phyloP scores from a whole-genome alignment of 139 green algal genomes.

The Tetraselmis striata region DNA sequence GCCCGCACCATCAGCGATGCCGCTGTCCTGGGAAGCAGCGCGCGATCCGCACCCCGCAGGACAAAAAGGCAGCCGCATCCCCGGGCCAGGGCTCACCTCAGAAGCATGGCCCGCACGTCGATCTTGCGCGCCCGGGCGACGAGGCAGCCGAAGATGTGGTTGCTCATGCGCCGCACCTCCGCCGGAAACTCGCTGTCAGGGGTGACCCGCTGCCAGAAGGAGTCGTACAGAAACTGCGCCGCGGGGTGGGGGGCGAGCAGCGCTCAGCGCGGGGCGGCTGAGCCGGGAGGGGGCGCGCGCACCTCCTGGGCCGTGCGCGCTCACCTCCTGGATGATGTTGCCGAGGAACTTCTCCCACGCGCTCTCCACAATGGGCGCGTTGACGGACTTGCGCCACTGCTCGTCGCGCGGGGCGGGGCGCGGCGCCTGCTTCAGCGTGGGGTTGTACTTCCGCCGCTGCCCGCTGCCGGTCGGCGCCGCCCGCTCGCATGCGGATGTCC shows the following conservation, averaged over 20 bases:
- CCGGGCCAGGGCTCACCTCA: slow-evolving; percentile 29
- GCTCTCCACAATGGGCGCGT: slow-evolving; percentile 38
- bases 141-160: slow-evolving; percentile 63
- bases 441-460: not conserved
- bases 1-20: too few species aligned
- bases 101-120: slow-evolving; percentile 44
- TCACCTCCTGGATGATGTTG: slow-evolving; percentile 63
- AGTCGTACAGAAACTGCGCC: slow-evolving; percentile 74
- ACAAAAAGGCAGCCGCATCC: not conserved
- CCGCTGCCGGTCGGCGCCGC: not conserved
- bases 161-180: slow-evolving; percentile 59
- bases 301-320: not conserved
- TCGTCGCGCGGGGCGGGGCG: slow-evolving; percentile 14
- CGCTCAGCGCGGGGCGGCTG: not conserved
- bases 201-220: slow-evolving; percentile 56
- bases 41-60: not conserved
- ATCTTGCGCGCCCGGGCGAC: slow-evolving; percentile 30
- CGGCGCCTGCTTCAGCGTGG: not conserved
- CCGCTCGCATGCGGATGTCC: slow-evolving; percentile 1
- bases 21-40: not conserved
- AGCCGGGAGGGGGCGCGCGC: not conserved
- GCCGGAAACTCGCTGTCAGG: slow-evolving; percentile 73
- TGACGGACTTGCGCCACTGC: slow-evolving; percentile 43
- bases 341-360: slow-evolving; percentile 58
- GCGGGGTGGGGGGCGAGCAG: too few species aligned